Conservation (phyloP, 257 asterid species). For the Solanum stenotomum region DNA sequence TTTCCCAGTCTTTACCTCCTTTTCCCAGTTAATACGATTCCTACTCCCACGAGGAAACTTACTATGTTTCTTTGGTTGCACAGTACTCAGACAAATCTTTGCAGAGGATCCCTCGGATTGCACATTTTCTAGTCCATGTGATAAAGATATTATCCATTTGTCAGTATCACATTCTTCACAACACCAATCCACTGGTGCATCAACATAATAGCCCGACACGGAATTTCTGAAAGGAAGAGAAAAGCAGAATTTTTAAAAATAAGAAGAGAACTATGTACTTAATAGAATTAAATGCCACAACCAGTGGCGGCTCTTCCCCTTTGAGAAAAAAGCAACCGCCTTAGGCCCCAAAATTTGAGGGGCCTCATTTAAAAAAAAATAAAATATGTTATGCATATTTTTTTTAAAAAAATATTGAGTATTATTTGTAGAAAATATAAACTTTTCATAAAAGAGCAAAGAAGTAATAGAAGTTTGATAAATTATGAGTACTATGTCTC, state of each 20-base stretch:
- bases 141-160: no score
- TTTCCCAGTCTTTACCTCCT: neutral
- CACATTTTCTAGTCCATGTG: neutral
- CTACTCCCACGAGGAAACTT: neutral
- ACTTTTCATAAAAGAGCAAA: no score
- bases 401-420: no score
- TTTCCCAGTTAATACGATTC: neutral
- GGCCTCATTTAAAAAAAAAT: no score
- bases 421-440: no score
- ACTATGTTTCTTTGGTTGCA: neutral
- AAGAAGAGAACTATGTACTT: neutral
- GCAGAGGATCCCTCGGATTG: neutral
- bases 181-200: slow-evolving; percentile 18
- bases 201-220: slow-evolving; percentile 9
- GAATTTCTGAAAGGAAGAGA: slow-evolving; percentile 35
- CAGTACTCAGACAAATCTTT: neutral
- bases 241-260: neutral
- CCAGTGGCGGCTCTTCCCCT: no score
- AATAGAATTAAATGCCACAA: neutral
- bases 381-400: no score
- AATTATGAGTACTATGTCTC: no score
- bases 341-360: no score
- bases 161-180: slow-evolving; percentile 34
- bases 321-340: no score
- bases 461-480: no score